Conservation (phyloP, 1,139 yeast species). For the Kodamaea derodonti region DNA sequence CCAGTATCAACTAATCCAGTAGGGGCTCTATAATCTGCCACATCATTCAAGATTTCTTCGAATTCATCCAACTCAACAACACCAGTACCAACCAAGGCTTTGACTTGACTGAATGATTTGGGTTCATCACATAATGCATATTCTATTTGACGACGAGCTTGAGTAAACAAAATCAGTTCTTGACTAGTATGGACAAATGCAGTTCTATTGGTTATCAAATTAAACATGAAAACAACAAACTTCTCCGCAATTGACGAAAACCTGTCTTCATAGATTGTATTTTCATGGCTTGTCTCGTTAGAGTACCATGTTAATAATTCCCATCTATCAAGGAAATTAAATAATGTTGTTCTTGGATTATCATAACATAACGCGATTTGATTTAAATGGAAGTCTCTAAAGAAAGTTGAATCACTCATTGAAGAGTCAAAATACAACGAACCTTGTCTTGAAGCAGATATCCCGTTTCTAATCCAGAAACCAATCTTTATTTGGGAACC, state of each 20-base stretch:
- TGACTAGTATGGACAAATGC: conserved; percentile 32
- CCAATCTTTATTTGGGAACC: conserved; percentile 75
- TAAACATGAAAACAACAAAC: conserved; percentile 53
- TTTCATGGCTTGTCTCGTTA: conserved; percentile 29
- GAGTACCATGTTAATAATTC: conserved; percentile 53
- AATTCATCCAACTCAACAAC: conserved; percentile 31
- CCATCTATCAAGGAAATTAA: conserved; percentile 58
- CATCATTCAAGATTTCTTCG: conserved; percentile 34
- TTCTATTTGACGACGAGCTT: conserved; percentile 35
- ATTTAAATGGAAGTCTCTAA: conserved; percentile 52
- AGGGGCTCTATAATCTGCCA: conserved; percentile 43
- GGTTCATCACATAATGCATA: conserved; percentile 54
- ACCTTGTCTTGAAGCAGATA: conserved; percentile 47
- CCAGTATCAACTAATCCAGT: conserved; percentile 39
- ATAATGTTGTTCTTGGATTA: conserved; percentile 39
- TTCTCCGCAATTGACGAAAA: conserved; percentile 49
- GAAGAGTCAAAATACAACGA: conserved; percentile 28
- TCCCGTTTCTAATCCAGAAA: conserved; percentile 88
- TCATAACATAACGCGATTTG: conserved; percentile 52
- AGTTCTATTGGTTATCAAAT: conserved; percentile 52
- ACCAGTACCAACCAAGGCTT: conserved; percentile 33
- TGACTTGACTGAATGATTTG: conserved; percentile 48
- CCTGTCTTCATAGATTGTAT: conserved; percentile 58
- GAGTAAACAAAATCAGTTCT: conserved; percentile 21
- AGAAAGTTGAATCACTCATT: conserved; percentile 34